Evolutionary conservation across 1,284 basidiomycete genomes (phyloP).

Genomic region (Puccinia polysora): DNA sequence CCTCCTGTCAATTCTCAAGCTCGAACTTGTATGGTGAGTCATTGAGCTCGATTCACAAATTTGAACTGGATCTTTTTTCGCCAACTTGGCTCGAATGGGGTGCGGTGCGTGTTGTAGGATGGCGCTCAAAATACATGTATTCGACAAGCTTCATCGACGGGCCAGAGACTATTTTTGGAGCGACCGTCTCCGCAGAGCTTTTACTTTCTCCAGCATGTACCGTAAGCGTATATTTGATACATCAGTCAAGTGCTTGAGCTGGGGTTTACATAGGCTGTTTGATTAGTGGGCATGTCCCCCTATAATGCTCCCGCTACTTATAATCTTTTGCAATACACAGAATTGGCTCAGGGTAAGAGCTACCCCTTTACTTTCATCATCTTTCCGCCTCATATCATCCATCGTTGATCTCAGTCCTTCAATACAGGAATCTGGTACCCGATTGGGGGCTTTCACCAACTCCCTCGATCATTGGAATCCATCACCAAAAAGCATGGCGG

Average conservation of each 20-base stretch:
- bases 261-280: background rate
- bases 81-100: background rate
- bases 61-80: background rate
- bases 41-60: background rate
- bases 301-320: slow-evolving; percentile 59
- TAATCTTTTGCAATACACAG: slow-evolving; percentile 59
- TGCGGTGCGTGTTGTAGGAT: slow-evolving; percentile 10
- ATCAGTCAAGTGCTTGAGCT: slow-evolving; percentile 26
- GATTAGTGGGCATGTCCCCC: slow-evolving; percentile 56
- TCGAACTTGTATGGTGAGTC: slow-evolving; percentile 31
- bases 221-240: slow-evolving; percentile 44
- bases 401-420: background rate
- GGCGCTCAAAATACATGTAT: slow-evolving; percentile 40
- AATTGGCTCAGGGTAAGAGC: slow-evolving; percentile 53
- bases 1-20: slow-evolving; percentile 20
- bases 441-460: slow-evolving; percentile 57
- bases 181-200: slow-evolving; percentile 56
- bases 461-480: slow-evolving; percentile 52
- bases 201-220: slow-evolving; percentile 56
- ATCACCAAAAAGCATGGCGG: slow-evolving; percentile 56
- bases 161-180: slow-evolving; percentile 55
- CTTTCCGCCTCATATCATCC: background rate
- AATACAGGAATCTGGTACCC: slow-evolving; percentile 59
- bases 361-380: background rate
- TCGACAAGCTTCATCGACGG: slow-evolving; percentile 39